Percentiles rank a stretch among this genome's conserved stretches.
phyloP scores from a whole-genome alignment of 1,139 yeast genomes.

The Meyerozyma athensensis region DNA sequence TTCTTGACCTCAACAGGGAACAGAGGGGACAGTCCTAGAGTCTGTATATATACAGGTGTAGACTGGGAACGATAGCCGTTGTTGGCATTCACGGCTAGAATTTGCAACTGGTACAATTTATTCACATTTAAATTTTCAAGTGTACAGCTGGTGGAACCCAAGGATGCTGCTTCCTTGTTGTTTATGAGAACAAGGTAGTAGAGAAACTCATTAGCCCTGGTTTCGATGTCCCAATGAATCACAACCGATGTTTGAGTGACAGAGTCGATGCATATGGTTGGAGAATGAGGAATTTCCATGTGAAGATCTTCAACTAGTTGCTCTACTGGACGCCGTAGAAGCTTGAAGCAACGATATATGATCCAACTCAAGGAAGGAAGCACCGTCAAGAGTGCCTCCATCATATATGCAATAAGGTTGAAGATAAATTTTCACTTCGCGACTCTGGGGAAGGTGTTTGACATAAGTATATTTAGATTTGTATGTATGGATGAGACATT shows the following conservation, averaged over 20 bases:
- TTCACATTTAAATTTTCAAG: conserved; percentile 28
- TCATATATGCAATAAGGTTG: conserved; percentile 18
- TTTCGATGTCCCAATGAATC: conserved; percentile 42
- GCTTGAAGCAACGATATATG: conserved; percentile 33
- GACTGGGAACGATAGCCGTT: conserved; percentile 37
- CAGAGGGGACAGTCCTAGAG: conserved; percentile 4
- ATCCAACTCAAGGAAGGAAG: conserved; percentile 42
- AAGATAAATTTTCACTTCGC: conserved; percentile 2
- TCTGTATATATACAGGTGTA: conserved; percentile 25
- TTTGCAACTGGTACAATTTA: conserved; percentile 32
- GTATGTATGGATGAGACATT: neutral
- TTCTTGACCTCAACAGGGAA: neutral
- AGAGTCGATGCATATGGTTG: conserved; percentile 37
- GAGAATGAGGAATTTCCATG: conserved; percentile 41
- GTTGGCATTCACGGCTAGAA: conserved; percentile 35
- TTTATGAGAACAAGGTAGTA: conserved; percentile 35
- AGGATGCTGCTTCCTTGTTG: conserved; percentile 34
- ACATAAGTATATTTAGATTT: neutral
- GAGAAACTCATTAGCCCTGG: conserved; percentile 28
- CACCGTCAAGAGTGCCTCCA: conserved; percentile 38
- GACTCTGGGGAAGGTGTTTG: conserved; percentile 1
- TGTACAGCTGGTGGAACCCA: conserved; percentile 35
- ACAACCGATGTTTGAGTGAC: conserved; percentile 27
- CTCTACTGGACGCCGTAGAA: conserved; percentile 35
- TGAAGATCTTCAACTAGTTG: conserved; percentile 32